Conservation (phyloP, 2,329 filamentous ascomycete genomes). For the Arthrinium puccinioides region DNA sequence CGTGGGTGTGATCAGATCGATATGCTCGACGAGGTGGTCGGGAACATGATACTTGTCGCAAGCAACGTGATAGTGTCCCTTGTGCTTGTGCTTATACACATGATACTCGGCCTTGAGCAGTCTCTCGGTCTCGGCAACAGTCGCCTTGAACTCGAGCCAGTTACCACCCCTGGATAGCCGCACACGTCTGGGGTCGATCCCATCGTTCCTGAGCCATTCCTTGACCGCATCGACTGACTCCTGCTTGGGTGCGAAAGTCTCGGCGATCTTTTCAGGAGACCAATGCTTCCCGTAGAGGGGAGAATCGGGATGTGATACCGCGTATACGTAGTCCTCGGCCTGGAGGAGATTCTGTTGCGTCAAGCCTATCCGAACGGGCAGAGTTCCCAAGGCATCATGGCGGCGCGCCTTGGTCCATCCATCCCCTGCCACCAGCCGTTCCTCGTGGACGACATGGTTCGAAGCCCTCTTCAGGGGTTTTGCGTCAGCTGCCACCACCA, state of each 20-base stretch:
- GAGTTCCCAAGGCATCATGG: constrained; percentile 11
- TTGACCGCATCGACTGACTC: constrained; percentile 42
- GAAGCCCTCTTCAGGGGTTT: constrained; percentile 9
- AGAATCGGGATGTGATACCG: constrained; percentile 36
- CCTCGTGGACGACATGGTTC: constrained; percentile 24
- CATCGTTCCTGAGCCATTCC: constrained; percentile 45
- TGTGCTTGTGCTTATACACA: constrained; percentile 34
- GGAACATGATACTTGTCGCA: constrained; percentile 35
- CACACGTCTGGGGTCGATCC: constrained; percentile 40
- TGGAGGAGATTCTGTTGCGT: constrained; percentile 37
- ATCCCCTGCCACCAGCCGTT: constrained; percentile 13
- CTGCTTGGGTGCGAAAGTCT: constrained; percentile 32
- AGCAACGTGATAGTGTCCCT: constrained; percentile 28
- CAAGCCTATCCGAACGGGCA: constrained; percentile 35
- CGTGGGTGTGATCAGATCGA: constrained; percentile 35
- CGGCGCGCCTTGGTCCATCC: constrained; percentile 16
- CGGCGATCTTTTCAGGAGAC: constrained; percentile 32
- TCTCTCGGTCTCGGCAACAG: constrained; percentile 43
- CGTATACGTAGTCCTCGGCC: constrained; percentile 33
- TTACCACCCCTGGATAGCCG: constrained; percentile 41
- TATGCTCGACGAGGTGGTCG: constrained; percentile 24
- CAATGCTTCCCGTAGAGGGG: constrained; percentile 40
- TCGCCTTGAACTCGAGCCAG: constrained; percentile 49
- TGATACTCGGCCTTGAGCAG: constrained; percentile 47
- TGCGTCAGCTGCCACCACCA: constrained; percentile 20